Evolutionary conservation across 129 eudicot genomes (phyloP).

Genomic region (Dittrichia graveolens): DNA sequence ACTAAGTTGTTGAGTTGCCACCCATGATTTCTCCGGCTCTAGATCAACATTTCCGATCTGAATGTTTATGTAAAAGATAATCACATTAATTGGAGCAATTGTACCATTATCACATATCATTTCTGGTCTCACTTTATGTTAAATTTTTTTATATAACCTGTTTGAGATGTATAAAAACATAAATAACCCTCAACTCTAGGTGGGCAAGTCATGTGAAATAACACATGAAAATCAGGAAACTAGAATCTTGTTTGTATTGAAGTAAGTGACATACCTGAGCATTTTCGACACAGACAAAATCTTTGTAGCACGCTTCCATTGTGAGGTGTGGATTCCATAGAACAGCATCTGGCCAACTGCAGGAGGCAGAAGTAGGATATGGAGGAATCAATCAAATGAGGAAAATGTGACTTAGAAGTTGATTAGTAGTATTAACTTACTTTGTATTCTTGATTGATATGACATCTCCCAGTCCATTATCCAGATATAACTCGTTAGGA

Average conservation of each 20-base stretch:
- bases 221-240: not conserved
- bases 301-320: constrained; percentile 93
- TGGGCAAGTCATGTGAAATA: not conserved
- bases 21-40: constrained; percentile 88
- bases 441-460: constrained; percentile 77
- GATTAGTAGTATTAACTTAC: constrained; percentile 40
- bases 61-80: constrained; percentile 7
- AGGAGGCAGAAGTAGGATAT: constrained; percentile 19
- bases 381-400: constrained; percentile 14
- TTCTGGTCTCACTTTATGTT: not conserved
- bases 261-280: constrained; percentile 64
- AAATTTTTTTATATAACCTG: too few relatives aligned
- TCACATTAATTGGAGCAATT: constrained; percentile 2
- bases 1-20: constrained; percentile 73
- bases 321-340: constrained; percentile 93
- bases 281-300: constrained; percentile 96
- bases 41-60: constrained; percentile 82
- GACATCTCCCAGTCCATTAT: constrained; percentile 82
- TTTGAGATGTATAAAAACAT: too few relatives aligned
- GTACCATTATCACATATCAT: too few relatives aligned
- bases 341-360: constrained; percentile 94
- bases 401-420: not conserved
- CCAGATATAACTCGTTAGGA: constrained; percentile 60
- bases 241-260: constrained; percentile 5
- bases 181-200: not conserved